Evolutionary conservation across 768 basidiomycete genomes (phyloP).

Genomic region (Trichaptum fuscoviolaceum): DNA sequence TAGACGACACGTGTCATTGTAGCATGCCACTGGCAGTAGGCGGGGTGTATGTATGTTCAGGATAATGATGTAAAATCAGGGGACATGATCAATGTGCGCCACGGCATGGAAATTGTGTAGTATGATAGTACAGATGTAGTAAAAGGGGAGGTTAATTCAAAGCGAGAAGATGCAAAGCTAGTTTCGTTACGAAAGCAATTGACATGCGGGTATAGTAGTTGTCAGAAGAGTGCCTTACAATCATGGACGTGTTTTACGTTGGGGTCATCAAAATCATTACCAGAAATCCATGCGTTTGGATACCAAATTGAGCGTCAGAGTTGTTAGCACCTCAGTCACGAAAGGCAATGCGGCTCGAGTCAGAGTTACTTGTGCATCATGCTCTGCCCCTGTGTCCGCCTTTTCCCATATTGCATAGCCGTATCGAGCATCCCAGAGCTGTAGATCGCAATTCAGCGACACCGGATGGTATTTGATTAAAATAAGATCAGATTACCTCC

Average conservation of each 20-base stretch:
- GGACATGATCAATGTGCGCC: not conserved
- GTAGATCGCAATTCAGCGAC: constrained; percentile 8
- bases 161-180: constrained; percentile 1
- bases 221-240: not conserved
- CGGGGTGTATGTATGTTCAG: not conserved
- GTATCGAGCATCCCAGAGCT: constrained; percentile 37
- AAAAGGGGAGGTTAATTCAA: constrained; percentile 3
- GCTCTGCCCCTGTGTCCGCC: constrained; percentile 49
- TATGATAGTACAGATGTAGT: not conserved
- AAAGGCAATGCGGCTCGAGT: constrained; percentile 51
- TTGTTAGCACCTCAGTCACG: constrained; percentile 74
- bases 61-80: not conserved
- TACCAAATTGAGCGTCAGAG: constrained; percentile 70
- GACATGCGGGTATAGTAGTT: not conserved
- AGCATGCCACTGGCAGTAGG: not conserved
- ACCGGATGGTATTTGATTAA: constrained; percentile 1
- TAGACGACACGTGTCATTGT: not conserved
- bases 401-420: constrained; percentile 64
- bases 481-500: constrained; percentile 48
- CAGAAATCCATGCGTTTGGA: constrained; percentile 55
- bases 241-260: not conserved
- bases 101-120: not conserved
- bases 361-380: constrained; percentile 56
- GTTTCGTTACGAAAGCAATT: not conserved
- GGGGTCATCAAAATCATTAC: constrained; percentile 6